Percentiles rank a stretch among this genome's conserved stretches.
Evolutionary conservation across 768 basidiomycete species (phyloP).

Genomic region (Mycena filopes): DNA sequence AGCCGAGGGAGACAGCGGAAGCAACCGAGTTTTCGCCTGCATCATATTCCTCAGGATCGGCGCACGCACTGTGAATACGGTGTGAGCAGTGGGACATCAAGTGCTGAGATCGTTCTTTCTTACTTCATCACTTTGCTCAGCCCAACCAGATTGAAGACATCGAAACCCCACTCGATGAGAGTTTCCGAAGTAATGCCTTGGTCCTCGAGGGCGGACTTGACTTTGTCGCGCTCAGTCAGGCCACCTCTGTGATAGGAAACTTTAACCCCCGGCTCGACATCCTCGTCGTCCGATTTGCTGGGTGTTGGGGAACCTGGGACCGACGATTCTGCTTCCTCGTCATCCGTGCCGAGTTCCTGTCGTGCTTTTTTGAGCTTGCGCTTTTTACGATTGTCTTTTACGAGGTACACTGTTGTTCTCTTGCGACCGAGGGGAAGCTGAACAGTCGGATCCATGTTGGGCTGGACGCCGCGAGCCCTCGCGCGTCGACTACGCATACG

Average conservation of each 20-base stretch:
- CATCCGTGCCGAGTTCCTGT: no score
- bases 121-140: slow-evolving; percentile 54
- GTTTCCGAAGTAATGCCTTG: slow-evolving; percentile 57
- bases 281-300: slow-evolving; percentile 15
- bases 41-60: slow-evolving; percentile 36
- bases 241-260: slow-evolving; percentile 44
- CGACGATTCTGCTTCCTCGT: no score
- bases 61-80: slow-evolving; percentile 36
- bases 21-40: slow-evolving; percentile 38
- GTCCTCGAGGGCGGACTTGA: slow-evolving; percentile 52
- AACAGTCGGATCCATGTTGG: no score
- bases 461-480: no score
- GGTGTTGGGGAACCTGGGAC: no score
- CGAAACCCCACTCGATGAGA: slow-evolving; percentile 56
- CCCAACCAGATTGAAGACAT: slow-evolving; percentile 57
- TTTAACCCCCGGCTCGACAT: slow-evolving; percentile 4
- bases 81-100: slow-evolving; percentile 33
- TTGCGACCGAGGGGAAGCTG: no score
- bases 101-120: slow-evolving; percentile 23
- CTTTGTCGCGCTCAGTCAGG: slow-evolving; percentile 56
- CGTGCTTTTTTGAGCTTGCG: no score
- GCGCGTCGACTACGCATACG: no score
- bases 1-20: slow-evolving; percentile 57
- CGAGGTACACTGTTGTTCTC: no score
- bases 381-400: no score